Evolutionary conservation across 2,329 filamentous ascomycete species (phyloP), one percentile per base, ranked within the genome.

Genomic region (Hirsutella thompsonii): DNA sequence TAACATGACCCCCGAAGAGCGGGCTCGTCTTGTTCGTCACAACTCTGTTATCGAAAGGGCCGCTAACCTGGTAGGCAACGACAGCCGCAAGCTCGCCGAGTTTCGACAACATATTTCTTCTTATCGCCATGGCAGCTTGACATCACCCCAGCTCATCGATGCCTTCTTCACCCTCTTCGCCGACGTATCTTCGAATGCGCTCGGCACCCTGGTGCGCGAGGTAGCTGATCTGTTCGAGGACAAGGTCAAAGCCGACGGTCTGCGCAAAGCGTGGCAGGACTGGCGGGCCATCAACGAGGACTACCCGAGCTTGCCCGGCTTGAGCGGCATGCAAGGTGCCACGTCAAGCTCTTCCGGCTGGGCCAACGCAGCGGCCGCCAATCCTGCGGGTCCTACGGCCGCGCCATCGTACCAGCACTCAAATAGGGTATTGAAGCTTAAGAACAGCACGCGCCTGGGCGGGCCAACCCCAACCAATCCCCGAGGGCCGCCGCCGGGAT

Each of bases 271-370:
- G 1, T 95, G 90, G 88, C 86, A 87, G 51, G 85, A 94, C 61
- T 95, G 90, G 86, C 85, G 86, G 37, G 88, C 88, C 30, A 92
- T 94, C 62, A 93, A 94, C 49, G 89, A 95, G 60, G 89, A 95
- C 57, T 96, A 95, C 51, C 90, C 90, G 0, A 86, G 84, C 2
- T 68, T 96, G 1, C 89, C 90, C 1, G 82, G 83, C 0, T 72
- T 85, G 1, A 74, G 75, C 41, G 81, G 82, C 39, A 76, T 81
- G 61, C 71, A 79, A 30, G 79, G 80, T 20, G 70, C 67, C 4
- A 72, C 73, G 0, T 72, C 72, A 0, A 63, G 69, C 8, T 72
- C 63, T 9, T 72, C 66, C 42, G 74, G 74, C 44, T 76, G 82
- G 78, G 78, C 59, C 47, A 66, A 57, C 35, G 84, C 70, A 0